Evolutionary conservation across 805 yeast species (phyloP).

Genomic region (Maudiozyma turicensis): DNA sequence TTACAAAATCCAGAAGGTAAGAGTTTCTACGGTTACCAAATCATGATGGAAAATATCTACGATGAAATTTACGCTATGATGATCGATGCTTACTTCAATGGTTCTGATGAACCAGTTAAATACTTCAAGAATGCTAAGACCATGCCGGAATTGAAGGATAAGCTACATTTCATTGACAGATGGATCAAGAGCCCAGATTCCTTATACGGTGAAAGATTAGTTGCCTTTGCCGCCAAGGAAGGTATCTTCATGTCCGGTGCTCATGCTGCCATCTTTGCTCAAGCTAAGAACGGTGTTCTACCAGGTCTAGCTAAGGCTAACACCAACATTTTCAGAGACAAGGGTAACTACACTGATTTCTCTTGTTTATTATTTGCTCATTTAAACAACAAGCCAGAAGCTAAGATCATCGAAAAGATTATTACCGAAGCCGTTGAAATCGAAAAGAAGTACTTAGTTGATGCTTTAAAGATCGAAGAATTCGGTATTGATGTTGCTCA

Average conservation of each 20-base stretch:
- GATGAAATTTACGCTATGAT: constrained; percentile 91
- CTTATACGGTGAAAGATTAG: constrained; percentile 85
- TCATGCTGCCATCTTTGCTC: constrained; percentile 94
- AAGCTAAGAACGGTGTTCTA: constrained; percentile 93
- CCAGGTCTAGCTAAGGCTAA: constrained; percentile 95
- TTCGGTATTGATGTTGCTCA: constrained; percentile 86
- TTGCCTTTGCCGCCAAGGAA: constrained; percentile 97
- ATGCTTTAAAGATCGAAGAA: constrained; percentile 81
- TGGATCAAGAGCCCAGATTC: constrained; percentile 87
- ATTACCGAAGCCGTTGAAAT: constrained; percentile 90
- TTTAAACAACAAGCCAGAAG: constrained; percentile 76
- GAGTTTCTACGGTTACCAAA: constrained; percentile 97
- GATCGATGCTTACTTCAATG: constrained; percentile 89
- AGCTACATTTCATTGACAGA: constrained; percentile 95
- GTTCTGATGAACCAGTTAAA: constrained; percentile 70
- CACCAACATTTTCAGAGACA: constrained; percentile 93
- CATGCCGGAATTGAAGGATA: constrained; percentile 85
- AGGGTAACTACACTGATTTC: constrained; percentile 95
- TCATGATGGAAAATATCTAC: constrained; percentile 98
- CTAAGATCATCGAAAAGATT: constrained; percentile 66
- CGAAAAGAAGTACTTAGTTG: constrained; percentile 85
- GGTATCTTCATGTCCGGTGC: constrained; percentile 97
- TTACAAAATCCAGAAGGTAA: constrained; percentile 96
- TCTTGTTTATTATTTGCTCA: constrained; percentile 92
- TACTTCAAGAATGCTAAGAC: constrained; percentile 88